Percentiles rank a stretch among this genome's conserved stretches.
Conservation (phyloP, 73 alveolate genomes). For the Paramecium tetraurelia region DNA sequence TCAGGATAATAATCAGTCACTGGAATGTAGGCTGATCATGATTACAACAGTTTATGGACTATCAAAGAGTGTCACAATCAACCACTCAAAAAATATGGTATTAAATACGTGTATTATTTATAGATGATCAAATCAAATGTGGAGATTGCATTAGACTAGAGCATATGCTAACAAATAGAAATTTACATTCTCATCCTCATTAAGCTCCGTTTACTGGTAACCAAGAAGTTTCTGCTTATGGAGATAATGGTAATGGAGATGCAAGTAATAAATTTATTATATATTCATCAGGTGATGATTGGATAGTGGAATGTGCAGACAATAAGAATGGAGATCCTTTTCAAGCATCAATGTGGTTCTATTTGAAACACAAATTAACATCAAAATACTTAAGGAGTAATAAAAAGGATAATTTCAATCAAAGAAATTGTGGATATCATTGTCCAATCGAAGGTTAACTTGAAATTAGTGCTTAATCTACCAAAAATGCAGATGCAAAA, state of each 20-base stretch:
- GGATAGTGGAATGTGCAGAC: conserved; percentile 67
- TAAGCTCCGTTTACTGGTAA: conserved; percentile 70
- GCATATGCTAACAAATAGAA: conserved; percentile 71
- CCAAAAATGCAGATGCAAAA: background rate
- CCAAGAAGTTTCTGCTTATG: conserved; percentile 77
- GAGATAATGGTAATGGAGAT: conserved; percentile 78
- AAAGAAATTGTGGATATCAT: conserved; percentile 71
- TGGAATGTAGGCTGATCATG: conserved; percentile 66
- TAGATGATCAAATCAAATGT: conserved; percentile 67
- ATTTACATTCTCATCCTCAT: conserved; percentile 65
- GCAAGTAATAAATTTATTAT: conserved; percentile 22
- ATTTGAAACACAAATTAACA: conserved; percentile 67
- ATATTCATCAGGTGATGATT: conserved; percentile 58
- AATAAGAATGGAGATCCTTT: conserved; percentile 54
- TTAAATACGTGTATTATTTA: background rate
- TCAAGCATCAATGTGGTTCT: conserved; percentile 65
- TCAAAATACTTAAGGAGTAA: conserved; percentile 67
- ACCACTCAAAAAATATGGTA: conserved; percentile 57
- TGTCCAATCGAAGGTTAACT: conserved; percentile 76
- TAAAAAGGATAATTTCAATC: conserved; percentile 55
- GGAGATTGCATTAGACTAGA: conserved; percentile 70
- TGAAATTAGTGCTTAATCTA: conserved; percentile 61
- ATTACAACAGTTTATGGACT: conserved; percentile 72
- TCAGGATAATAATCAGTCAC: conserved; percentile 72
- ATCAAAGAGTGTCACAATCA: conserved; percentile 65